Evolutionary conservation across 305 asterid species (phyloP), one percentile per base, ranked within the genome.

Genomic region (Rubia balearica): DNA sequence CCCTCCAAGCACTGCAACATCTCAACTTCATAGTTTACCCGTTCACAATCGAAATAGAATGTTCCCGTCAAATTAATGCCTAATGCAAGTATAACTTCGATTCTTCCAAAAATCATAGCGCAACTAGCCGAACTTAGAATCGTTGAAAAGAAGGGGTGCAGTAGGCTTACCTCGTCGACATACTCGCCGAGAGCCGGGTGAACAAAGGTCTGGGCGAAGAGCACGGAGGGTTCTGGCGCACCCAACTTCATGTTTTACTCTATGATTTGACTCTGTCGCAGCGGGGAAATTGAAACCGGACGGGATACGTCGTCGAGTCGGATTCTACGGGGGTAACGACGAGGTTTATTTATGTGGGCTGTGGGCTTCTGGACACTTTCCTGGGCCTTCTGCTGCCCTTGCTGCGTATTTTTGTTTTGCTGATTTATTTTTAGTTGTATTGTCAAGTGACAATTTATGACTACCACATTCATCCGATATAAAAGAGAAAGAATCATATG

Each of bases 151-250:
- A 10, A 60, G 67, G 4, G 67, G 68, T 24, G 49, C 3, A 8
- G 33, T 13, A 17, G 45, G 48, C 36, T 40, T 83, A 93, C 97
- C 98, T 93, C 98, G 79, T 90, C 98, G 41, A 93, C 96, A 71
- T 83, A 89, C 79, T 88, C 96, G 71, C 86, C 91, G 65, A 88
- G 96, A 49, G 76, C 73, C 3, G 89, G 86, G 67, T 93, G 98
- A 67, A 77, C 84, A 73, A 93, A 93, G 30, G 96, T 86, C 78
- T 90, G 98, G 48, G 95, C 92, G 74, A 89, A 93, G 83, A 93
- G 90, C 77, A 90, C 97, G 73, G 88, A 84, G 56, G 97, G 96
- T 74, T 89, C 97, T 19, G 97, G 90, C 40, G 96, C 92, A 69
- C 96, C 96, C 97, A 93, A 82, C 13, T 60, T 66, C 71, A 51